These are phyloP conservation scores for Clausena lansium DNA, from an alignment of 345 rosid species.

Conservation along the genomic window DNA sequence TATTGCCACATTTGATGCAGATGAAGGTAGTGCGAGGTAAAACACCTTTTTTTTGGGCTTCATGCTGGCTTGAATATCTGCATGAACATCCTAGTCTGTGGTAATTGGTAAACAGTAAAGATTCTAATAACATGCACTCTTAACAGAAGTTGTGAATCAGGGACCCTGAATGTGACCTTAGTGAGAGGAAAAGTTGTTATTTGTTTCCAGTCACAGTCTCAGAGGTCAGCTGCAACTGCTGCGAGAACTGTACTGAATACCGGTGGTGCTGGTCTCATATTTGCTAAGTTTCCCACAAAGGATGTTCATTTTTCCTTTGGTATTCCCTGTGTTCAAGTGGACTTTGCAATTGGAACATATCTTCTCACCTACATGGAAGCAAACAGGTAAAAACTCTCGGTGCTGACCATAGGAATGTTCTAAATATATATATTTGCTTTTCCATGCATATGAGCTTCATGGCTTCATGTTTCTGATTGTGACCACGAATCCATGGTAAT, in stretches of 20 bases:
- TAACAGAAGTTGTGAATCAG: conserved; percentile 41
- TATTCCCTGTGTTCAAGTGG: conserved; percentile 48
- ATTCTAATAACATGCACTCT: background rate
- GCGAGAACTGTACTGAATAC: conserved; percentile 32
- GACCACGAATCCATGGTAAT: background rate
- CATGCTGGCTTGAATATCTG: background rate
- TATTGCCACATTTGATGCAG: conserved; percentile 32
- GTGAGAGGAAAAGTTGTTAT: conserved; percentile 50
- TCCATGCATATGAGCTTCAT: background rate
- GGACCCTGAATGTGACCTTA: conserved; percentile 39
- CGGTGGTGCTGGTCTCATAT: conserved; percentile 42
- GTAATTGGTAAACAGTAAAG: background rate
- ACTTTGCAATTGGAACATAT: conserved; percentile 41
- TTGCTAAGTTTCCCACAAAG: conserved; percentile 45
- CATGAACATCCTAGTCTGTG: background rate
- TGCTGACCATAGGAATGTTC: background rate
- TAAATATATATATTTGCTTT: background rate
- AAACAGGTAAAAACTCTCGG: conserved; percentile 27
- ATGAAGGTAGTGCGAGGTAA: conserved; percentile 45
- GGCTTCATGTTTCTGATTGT: background rate
- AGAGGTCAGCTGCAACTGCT: conserved; percentile 38
- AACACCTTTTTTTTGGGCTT: background rate
- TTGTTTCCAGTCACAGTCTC: conserved; percentile 49
- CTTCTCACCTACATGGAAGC: conserved; percentile 41
- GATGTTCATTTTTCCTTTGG: conserved; percentile 31